Evolutionary conservation across 1,284 basidiomycete species (phyloP), one percentile per base, ranked within the genome.

Genomic region (Cerioporus squamosus): DNA sequence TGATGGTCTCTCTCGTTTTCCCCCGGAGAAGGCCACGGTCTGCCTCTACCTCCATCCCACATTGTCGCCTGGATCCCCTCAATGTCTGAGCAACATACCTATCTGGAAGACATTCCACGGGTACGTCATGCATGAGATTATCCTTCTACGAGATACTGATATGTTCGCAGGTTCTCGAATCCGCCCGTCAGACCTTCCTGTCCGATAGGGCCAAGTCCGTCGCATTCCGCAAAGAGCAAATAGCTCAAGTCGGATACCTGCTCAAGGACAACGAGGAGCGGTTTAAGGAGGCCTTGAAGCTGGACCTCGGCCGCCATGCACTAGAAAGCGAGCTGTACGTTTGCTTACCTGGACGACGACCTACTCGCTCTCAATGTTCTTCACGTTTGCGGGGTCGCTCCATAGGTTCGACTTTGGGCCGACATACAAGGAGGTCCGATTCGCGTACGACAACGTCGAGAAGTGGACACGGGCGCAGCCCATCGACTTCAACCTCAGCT

Each of bases 401-500:
- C 17, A 3, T 47, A 45, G 54, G 33, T 47, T 57, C 2, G 89
- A 91, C 63, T 77, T 88, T 51, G 71, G 73, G 23, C 68, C 80
- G 5, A 77, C 81, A 14, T 68, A 91, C 24, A 69, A 75, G 43
- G 93, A 95, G 66, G 79, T 84, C 47, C 79, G 85, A 46, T 74
- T 79, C 0, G 83, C 88, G 1, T 83, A 93, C 65, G 79, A 85
- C 44, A 81, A 84, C 51, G 81, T 96, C 44, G 85, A 86, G 24
- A 85, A 85, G 69, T 95, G 93, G 93, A 79, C 87, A n/a, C 87
- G 87, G 69, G 80, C 89, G 6, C 87, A 93, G 61, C 80, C 75
- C 40, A 77, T 83, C 0, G 68, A 83, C 0, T 87, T 89, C 68
- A 82, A 78, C 23, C 17, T 87, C 44, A 84, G 79, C 60, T 86